Evolutionary conservation across 1,284 basidiomycete species (phyloP), one percentile per base, ranked within the genome.

Genomic region (Irpex sp.): DNA sequence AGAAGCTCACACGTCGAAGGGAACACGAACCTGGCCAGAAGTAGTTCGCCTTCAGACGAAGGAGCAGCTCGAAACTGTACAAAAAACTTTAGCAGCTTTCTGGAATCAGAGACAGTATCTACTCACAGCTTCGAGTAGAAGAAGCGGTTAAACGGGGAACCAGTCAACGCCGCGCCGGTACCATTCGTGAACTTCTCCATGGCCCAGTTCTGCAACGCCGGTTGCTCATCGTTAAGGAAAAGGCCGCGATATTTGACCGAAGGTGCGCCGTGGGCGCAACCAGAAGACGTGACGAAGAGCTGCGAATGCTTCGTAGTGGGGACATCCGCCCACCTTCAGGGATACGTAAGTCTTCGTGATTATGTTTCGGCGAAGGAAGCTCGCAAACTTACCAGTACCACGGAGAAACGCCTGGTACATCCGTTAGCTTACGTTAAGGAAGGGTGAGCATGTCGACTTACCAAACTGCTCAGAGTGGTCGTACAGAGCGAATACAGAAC

Each of bases 401-500:
- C 17, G 86, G 85, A 17, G 85, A 87, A 36, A 87, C 85, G 64
- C 85, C 84, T 84, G 44, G 9, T 26, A 31, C 19, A 8, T 40
- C 15, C 34, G 19, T 36, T 47, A 54, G 19, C 15, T 26, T 5
- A 49, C 11, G n/a, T 40, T 2, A 26, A 8, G 19, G 8, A 17
- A 58, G 19, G 47, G 60, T 48, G 36, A 5, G 15, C 56, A 26
- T 56, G 37, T 36, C n/a, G 31, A 75, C 80, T 63, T 64, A 80
- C 88, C 89, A 71, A 89, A 84, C 68, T 91, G 88, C 71, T 91
- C 89, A 8, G 86, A 87, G 61, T 87, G 83, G 67, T 89, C 87
- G 70, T 91, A 91, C 38, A 91, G 68, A 2, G 82, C 88, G 68
- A 79, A 91, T 31, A 91, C 88, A 0, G 87, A 85, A 34, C 86